Evolutionary conservation across 2,329 filamentous ascomycete genomes (phyloP).

Genomic region (Aspergillus felis): DNA sequence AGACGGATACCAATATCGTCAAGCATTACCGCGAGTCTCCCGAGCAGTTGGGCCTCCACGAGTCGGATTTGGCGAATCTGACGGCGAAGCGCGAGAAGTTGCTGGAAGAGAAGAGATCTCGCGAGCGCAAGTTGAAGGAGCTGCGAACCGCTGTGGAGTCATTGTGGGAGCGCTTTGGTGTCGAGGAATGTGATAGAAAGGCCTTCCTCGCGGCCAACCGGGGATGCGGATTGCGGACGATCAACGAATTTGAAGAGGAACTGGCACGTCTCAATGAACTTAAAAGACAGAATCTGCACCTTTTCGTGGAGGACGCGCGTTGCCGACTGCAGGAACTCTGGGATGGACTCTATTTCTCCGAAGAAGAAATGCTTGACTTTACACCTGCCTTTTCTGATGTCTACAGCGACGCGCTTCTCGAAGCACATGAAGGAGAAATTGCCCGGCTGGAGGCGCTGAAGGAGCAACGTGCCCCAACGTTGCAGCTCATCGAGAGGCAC

Average conservation of each 20-base stretch:
- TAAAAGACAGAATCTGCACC: constrained; percentile 88
- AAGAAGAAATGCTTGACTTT: constrained; percentile 98
- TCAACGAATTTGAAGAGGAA: constrained; percentile 96
- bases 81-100: constrained; percentile 75
- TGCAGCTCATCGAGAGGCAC: constrained; percentile 80
- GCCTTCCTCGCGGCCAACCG: constrained; percentile 81
- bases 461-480: constrained; percentile 80
- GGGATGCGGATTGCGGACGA: constrained; percentile 83
- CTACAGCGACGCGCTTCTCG: constrained; percentile 90
- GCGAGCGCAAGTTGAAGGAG: constrained; percentile 74
- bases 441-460: constrained; percentile 72
- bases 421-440: constrained; percentile 92
- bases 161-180: constrained; percentile 82
- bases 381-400: constrained; percentile 96
- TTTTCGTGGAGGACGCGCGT: constrained; percentile 93
- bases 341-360: constrained; percentile 90
- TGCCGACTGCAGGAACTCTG: constrained; percentile 90
- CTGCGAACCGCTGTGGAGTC: constrained; percentile 73
- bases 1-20: constrained; percentile 83
- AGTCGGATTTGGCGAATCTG: constrained; percentile 74
- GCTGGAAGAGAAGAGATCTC: constrained; percentile 78
- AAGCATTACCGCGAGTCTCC: constrained; percentile 86
- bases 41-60: constrained; percentile 88
- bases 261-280: constrained; percentile 80
- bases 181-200: constrained; percentile 79